Base-by-base conservation (phyloP, 306 rosid genomes). In the Vicia villosa region DNA sequence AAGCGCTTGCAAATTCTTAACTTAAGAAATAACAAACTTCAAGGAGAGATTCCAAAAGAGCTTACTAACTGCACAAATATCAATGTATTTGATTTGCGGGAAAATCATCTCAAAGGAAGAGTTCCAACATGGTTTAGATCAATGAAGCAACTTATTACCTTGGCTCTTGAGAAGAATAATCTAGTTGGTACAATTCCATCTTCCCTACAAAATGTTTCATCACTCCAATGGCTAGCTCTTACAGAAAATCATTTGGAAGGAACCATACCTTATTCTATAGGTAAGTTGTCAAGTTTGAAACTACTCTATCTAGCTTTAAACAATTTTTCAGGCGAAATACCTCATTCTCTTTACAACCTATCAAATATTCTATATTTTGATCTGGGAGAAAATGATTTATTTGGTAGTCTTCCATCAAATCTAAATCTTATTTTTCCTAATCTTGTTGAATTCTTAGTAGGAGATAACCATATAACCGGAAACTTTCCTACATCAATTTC, bases 311-410 rank as follows among this genome's bases (percentile, higher is more conserved):
- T 79, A 3, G 5, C 3, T 13, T 0, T 0, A 1, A 79, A 79
- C 69, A 69, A 5, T 10, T 24, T 79, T 14, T 74, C 73, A 15
- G 80, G 80, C 10, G 5, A 4, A 20, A 16, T 80, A 1, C 69
- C 83, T 36, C 16, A 28, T 63, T 79, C 79, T 10, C 15, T 74
- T 26, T 69, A 74, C 21, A 79, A 74, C 52, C 80, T 68, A 62
- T 69, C 83, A 24, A 63, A 63, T 3, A 38, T 80, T 10, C 16
- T 5, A 30, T 30, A 30, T 30, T 30, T 30, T 0, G 36, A 30
- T 40, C 43, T 40, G 10, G 13, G 43, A 3, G 43, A 11, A 40
- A 40, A 40, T 14, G 1, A 40, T 2, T 40, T 40, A 40, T 10
- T 40, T 40, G 43, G 43, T 40, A 40, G 43, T 40, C 3, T 40